Evolutionary conservation across 2,329 filamentous ascomycete species (phyloP).

Genomic region (Cercospora sesami): DNA sequence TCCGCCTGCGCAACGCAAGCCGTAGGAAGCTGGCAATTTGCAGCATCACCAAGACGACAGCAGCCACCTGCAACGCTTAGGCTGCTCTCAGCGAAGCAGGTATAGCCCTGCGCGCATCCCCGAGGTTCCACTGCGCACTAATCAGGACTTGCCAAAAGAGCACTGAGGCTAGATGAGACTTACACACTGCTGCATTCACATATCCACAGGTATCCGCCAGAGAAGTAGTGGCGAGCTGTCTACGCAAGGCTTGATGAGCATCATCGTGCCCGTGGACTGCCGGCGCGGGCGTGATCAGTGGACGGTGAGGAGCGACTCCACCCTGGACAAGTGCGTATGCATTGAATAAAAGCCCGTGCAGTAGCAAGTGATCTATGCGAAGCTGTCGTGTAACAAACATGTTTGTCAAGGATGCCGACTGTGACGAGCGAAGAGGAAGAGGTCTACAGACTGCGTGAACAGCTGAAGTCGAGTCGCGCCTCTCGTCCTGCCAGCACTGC

Average conservation of each 20-base stretch:
- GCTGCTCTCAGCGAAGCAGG: constrained; percentile 5
- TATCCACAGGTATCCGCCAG: constrained; percentile 2
- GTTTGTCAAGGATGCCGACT: not conserved
- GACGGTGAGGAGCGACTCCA: not conserved
- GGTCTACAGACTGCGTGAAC: not conserved
- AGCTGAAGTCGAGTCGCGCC: not conserved
- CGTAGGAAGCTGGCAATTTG: constrained; percentile 9
- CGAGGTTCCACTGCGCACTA: not conserved
- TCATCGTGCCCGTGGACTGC: not conserved
- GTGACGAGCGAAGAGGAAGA: not conserved
- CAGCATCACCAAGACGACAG: constrained; percentile 12
- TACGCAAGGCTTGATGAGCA: not conserved
- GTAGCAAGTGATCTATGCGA: not conserved
- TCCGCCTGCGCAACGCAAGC: constrained; percentile 7
- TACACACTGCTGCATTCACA: constrained; percentile 6
- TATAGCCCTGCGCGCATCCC: not conserved
- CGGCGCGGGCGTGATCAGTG: constrained; percentile 9
- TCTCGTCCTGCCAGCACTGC: not conserved
- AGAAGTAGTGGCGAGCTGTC: not conserved
- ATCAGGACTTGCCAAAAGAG: not conserved
- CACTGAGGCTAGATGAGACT: not conserved
- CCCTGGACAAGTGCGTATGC: not conserved
- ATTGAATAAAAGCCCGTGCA: not conserved
- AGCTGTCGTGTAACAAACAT: not conserved
- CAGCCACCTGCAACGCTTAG: constrained; percentile 8